Base-by-base conservation (phyloP, 2,329 filamentous ascomycete genomes). In the Diaporthe nobilis region DNA sequence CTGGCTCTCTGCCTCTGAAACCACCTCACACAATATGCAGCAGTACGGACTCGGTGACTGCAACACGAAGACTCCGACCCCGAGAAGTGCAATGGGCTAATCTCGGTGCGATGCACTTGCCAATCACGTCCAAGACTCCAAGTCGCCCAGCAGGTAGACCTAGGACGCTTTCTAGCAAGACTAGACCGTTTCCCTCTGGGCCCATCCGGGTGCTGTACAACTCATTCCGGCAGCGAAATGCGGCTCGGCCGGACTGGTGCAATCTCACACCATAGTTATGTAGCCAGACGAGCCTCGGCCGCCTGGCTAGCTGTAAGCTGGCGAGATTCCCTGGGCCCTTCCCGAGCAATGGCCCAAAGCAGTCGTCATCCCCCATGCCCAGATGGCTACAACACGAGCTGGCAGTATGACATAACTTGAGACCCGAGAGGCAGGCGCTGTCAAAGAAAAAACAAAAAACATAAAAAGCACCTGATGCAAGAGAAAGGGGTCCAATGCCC, bases 51-150 rank as follows among this genome's bases (percentile, higher is more conserved):
- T n/a, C 65, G n/a, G 65, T 22, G 34, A 70, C 12, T 28, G 49
- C 49, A 53, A 31, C 49, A 55, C 65, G n/a, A 70, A 55, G 47
- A 51, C 25, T 47, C 60, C 39, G 31, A 51, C 22, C 25, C 12
- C n/a, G 58, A 42, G 58, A 10, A 70, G 49, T 31, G 25, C 49
- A 17, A 70, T 55, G 22, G 47, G n/a, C 49, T 42, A 70, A 42
- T 55, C 65, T 70, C 65, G 65, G 65, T 37, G 65, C 65, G 34
- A 55, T 42, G 65, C 65, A 22, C n/a, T 55, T 55, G 63, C 65
- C 49, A 42, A 55, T 42, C 49, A 70, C 4, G 49, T 31, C 49
- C 34, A 31, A 55, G 31, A 39, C 34, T 42, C 65, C 9, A 39
- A 10, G 63, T 51, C 31, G 44, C 28, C 20, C 44, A 31, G 63